Conservation (phyloP, 2,329 filamentous ascomycete species). For the Sporothrix variecibatus region DNA sequence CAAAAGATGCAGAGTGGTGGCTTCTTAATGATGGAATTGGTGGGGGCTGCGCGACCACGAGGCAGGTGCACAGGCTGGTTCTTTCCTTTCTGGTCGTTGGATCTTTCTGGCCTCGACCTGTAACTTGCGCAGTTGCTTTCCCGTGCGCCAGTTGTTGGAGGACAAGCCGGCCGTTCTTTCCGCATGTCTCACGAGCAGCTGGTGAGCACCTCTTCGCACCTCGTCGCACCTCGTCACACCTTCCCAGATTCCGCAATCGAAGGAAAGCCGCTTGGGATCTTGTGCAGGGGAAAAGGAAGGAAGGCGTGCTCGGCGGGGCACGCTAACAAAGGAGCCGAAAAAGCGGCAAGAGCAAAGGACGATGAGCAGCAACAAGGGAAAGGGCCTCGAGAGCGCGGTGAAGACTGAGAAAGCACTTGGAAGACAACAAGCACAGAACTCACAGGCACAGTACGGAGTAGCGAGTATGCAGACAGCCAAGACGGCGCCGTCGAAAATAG, state of each 20-base stretch:
- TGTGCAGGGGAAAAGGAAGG: constrained; percentile 2
- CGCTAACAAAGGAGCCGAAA: background rate
- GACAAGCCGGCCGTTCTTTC: background rate
- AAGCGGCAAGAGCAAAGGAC: background rate
- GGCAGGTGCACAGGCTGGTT: background rate
- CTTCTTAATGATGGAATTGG: background rate
- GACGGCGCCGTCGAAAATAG: background rate
- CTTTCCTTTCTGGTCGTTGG: background rate
- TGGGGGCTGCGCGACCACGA: background rate
- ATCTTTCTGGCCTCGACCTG: background rate
- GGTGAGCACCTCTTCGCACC: background rate
- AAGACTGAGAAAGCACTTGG: background rate
- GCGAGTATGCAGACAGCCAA: background rate
- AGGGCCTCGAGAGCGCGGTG: background rate
- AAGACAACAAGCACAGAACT: background rate
- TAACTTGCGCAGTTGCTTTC: background rate
- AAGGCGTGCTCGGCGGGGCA: background rate
- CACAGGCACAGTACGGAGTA: background rate
- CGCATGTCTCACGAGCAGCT: background rate
- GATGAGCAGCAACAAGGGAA: background rate
- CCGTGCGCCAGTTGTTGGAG: constrained; percentile 15
- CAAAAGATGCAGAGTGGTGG: background rate
- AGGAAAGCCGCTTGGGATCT: background rate
- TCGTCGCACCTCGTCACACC: background rate
- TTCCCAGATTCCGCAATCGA: constrained; percentile 10